Evolutionary conservation across 768 basidiomycete genomes (phyloP), one percentile per base, ranked within the genome.

Genomic region (Auricularia auricula-judae): DNA sequence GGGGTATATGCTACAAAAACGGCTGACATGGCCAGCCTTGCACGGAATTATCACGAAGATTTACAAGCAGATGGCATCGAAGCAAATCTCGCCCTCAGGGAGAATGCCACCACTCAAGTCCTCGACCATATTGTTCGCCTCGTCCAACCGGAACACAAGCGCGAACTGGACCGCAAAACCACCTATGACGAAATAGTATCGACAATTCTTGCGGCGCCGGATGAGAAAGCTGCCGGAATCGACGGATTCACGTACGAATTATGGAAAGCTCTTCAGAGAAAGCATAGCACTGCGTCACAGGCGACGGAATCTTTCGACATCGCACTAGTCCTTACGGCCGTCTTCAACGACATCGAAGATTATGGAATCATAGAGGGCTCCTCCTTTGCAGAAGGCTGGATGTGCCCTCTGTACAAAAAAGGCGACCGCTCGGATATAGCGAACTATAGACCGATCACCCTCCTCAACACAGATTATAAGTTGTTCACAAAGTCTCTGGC

Each of bases 381-480:
- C 10, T 18, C 21, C 0, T 81, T 77, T 59, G 29, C 72, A 0
- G 54, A 70, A 8, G 79, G 78, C 0, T 71, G 70, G 69, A 70
- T 75, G 66, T 71, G 76, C 71, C 78, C 75, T 0, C 36, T 81
- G 0, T 81, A 76, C 64, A 81, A 81, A 43, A 80, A 81, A 42
- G 73, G 68, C 4, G 64, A 68, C 56, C 3, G 11, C 29, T 3
- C 34, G 3, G 43, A 64, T 3, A 65, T 68, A 4, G 58, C 3
- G n/a, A 71, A 70, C 63, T 71, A 71, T 59, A n/a, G 70, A 3
- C 70, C 70, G 5, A 70, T 71, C 67, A 70, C 42, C 1, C 60
- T 72, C 0, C 65, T 77, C 0, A 76, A 77, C 62, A 68, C 72
- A 0, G 73, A 76, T 63, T 77, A 77, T 8, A 77, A 77, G 54